phyloP scores from a whole-genome alignment of 2,329 filamentous ascomycete species.

The Claviceps maximensis region DNA sequence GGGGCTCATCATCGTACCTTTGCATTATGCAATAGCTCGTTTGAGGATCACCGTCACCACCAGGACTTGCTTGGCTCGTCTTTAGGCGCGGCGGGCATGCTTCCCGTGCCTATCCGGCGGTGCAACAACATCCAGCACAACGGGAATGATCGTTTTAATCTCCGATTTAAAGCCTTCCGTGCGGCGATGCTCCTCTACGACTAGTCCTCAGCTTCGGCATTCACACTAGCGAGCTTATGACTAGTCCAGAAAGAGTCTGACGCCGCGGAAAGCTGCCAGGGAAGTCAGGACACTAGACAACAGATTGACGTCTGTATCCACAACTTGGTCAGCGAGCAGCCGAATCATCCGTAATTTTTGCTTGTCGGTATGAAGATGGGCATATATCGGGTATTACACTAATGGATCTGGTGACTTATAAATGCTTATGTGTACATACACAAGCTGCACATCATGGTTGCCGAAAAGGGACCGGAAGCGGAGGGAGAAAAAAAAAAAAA shows the following conservation, averaged over 20 bases:
- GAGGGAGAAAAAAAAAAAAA: too few species aligned
- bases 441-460: neutral
- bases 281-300: neutral
- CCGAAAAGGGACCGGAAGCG: neutral
- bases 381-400: neutral
- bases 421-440: neutral
- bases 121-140: neutral
- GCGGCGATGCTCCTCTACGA: neutral
- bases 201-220: neutral
- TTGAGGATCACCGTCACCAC: neutral
- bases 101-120: neutral
- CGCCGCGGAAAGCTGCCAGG: neutral
- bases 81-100: neutral
- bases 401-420: neutral
- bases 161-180: neutral
- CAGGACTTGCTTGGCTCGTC: neutral
- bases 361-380: neutral
- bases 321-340: neutral
- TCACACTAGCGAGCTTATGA: neutral
- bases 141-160: slow-evolving; percentile 3
- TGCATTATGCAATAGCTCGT: slow-evolving; percentile 5
- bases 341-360: neutral
- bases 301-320: neutral
- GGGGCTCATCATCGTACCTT: slow-evolving; percentile 4
- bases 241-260: neutral